Evolutionary conservation across 139 green algal genomes (phyloP), one percentile per base, ranked within the genome.

Genomic region (Chlorella ohadii): DNA sequence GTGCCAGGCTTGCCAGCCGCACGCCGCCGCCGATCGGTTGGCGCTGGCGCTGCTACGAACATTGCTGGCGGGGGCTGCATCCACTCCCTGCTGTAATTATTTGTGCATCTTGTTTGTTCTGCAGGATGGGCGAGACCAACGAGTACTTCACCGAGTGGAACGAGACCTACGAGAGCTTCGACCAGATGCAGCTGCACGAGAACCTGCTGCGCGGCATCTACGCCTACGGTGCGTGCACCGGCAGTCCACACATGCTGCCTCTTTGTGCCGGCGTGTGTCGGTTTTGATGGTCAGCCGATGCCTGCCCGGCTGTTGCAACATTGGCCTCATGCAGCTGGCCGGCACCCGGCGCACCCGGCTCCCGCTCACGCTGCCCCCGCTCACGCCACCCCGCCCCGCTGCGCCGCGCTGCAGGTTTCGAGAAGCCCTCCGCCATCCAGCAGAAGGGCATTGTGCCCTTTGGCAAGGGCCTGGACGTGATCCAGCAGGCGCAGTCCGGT

Each of bases 401-500:
- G 27, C 31, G 25, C 41, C 71, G 23, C 6, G 27, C 78, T 64
- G 47, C 73, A 89, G 95, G 96, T 95, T 99, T 99, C 79, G 97
- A 99, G 92, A 99, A 99, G 95, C 97, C 97, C 22, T 99, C 97
- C 64, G 96, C 97, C 44, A 99, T 99, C 87, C 97, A 99, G 94
- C 97, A 99, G 92, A 97, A 98, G 89, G 97, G 97, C 55, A 99
- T 99, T 77, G 97, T 99, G 51, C 97, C 97, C 13, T 99, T 99
- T 87, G 96, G 90, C 87, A 98, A 98, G 92, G 93, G 93, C 23
- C 92, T 98, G 81, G 97, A 99, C 76, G 97, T 99, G 39, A 99
- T 99, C 86, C 97, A 99, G 94, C 97, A 99, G 94, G 97, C 97
- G 2, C 97, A 99, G 92, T 99, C 97, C n/a, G 97, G 97, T 68